These are phyloP conservation scores for Venturiaceae sp. DNA, from an alignment of 2,329 filamentous ascomycete genomes.

Conservation along the genomic window DNA sequence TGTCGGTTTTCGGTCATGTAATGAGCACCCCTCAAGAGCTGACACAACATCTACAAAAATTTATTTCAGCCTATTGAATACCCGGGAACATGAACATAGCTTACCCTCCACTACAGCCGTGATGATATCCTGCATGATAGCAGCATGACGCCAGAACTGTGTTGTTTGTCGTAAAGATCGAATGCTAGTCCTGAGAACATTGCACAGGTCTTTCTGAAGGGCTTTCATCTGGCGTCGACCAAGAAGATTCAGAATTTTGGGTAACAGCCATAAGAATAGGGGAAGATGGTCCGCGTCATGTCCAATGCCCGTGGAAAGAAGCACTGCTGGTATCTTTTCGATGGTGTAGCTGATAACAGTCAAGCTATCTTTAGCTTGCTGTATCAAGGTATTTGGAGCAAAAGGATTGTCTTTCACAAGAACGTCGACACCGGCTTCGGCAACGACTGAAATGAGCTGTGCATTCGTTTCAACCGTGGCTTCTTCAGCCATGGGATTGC, in stretches of 20 bases:
- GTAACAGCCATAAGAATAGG: conserved; percentile 39
- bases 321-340: conserved; percentile 57
- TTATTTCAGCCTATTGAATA: background rate
- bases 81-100: background rate
- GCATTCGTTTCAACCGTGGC: conserved; percentile 53
- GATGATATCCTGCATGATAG: background rate
- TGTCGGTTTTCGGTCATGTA: background rate
- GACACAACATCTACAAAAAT: background rate
- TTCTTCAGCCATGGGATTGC: conserved; percentile 40
- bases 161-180: background rate
- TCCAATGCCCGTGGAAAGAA: conserved; percentile 30
- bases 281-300: conserved; percentile 23
- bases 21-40: background rate
- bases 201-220: conserved; percentile 4
- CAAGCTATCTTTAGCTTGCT: conserved; percentile 58
- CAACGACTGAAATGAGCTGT: conserved; percentile 70
- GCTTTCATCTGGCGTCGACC: conserved; percentile 10
- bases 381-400: conserved; percentile 41
- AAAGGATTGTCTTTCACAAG: conserved; percentile 57
- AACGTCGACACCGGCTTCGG: conserved; percentile 61
- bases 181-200: background rate
- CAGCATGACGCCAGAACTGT: background rate
- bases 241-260: conserved; percentile 34
- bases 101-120: background rate
- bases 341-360: conserved; percentile 64